phyloP scores from a whole-genome alignment of 805 yeast species.

The Hemisphaericaspora nanyangensis region DNA sequence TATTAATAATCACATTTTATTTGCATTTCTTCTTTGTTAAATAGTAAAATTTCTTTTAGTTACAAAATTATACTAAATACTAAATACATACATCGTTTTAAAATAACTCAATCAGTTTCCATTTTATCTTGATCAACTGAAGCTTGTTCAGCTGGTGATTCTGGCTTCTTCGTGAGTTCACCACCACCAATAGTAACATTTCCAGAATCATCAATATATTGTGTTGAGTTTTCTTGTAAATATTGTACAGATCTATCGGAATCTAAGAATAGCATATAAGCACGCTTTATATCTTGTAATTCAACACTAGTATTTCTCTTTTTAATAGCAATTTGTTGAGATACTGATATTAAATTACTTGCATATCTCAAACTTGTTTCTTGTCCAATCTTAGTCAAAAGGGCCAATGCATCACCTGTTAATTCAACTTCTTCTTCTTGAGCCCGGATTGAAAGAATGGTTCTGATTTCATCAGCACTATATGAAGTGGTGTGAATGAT shows the following conservation, averaged over 20 bases:
- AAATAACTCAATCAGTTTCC: conserved; percentile 39
- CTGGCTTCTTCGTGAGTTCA: neutral
- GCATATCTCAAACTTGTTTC: conserved; percentile 93
- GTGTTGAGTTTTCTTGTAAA: conserved; percentile 62
- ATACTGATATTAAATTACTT: conserved; percentile 83
- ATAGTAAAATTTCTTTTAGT: neutral
- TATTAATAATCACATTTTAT: too few species aligned
- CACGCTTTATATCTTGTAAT: conserved; percentile 79
- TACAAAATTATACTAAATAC: too few species aligned
- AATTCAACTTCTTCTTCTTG: conserved; percentile 91
- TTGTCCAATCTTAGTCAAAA: conserved; percentile 83
- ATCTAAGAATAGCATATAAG: conserved; percentile 83
- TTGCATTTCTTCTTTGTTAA: too few species aligned
- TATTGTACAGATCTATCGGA: conserved; percentile 84
- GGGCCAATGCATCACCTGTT: conserved; percentile 74
- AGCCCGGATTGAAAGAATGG: conserved; percentile 84
- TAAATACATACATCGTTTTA: too few species aligned
- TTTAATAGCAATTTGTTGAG: conserved; percentile 81
- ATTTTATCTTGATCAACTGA: conserved; percentile 28
- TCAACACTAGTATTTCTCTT: conserved; percentile 72
- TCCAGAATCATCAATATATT: conserved; percentile 78
- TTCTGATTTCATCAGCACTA: conserved; percentile 75
- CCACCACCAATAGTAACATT: conserved; percentile 50
- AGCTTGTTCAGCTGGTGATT: too few species aligned
- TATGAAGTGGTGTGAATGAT: conserved; percentile 85